Conservation (phyloP, 2,329 filamentous ascomycete genomes). For the Paecilomyces variotii region DNA sequence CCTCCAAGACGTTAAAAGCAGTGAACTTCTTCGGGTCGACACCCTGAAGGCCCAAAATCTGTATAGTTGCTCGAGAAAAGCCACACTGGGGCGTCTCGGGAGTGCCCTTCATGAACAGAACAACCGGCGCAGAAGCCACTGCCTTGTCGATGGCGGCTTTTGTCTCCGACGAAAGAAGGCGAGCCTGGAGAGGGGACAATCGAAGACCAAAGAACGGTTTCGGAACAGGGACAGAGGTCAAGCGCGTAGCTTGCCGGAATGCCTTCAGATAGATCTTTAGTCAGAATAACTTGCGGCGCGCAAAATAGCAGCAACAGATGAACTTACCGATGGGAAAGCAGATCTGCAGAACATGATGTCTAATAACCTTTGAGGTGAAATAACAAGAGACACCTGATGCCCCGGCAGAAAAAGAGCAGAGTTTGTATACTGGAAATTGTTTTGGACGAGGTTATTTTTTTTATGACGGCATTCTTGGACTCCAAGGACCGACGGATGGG, state of each 20-base stretch:
- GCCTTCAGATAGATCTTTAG: slow-evolving; percentile 10
- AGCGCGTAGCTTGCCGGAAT: slow-evolving; percentile 22
- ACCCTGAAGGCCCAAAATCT: slow-evolving; percentile 89
- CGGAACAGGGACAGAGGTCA: slow-evolving; percentile 12
- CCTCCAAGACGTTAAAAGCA: slow-evolving; percentile 96
- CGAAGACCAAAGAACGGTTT: slow-evolving; percentile 20
- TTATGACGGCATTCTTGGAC: neutral
- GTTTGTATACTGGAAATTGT: neutral
- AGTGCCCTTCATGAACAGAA: slow-evolving; percentile 99
- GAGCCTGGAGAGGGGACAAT: slow-evolving; percentile 36
- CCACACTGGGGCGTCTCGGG: slow-evolving; percentile 94
- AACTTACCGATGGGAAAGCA: neutral
- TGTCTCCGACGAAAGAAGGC: slow-evolving; percentile 73
- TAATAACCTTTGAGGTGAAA: neutral
- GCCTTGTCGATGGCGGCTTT: slow-evolving; percentile 82
- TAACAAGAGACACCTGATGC: neutral
- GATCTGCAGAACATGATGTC: neutral
- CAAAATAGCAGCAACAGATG: neutral
- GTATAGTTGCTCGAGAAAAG: slow-evolving; percentile 89
- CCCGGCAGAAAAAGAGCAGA: neutral
- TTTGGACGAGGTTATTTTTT: neutral
- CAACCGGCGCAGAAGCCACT: slow-evolving; percentile 77
- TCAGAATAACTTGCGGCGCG: neutral
- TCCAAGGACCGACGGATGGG: neutral
- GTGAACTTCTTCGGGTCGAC: slow-evolving; percentile 93